These are phyloP conservation scores for Parascedosporium putredinis DNA, from an alignment of 2,329 filamentous ascomycete species.

Conservation along the genomic window DNA sequence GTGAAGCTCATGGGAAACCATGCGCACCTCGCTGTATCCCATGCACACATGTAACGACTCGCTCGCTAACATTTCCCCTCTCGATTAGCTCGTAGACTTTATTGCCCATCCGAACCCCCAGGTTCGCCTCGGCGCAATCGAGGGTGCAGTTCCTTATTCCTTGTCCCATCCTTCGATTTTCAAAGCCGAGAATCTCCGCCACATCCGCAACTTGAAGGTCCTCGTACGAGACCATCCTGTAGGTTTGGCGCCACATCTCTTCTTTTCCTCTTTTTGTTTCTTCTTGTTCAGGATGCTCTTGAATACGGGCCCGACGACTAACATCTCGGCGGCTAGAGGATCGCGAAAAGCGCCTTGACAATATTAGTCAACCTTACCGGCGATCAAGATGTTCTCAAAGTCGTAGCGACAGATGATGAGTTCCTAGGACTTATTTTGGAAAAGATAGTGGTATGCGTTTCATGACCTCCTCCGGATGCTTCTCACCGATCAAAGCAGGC, in stretches of 20 bases:
- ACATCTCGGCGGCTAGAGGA: slow-evolving; percentile 44
- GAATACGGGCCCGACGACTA: not conserved
- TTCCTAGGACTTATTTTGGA: slow-evolving; percentile 67
- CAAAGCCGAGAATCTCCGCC: slow-evolving; percentile 67
- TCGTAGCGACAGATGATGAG: slow-evolving; percentile 64
- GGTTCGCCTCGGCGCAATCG: slow-evolving; percentile 74
- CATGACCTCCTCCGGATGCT: not conserved
- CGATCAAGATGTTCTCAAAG: slow-evolving; percentile 64
- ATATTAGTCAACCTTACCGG: slow-evolving; percentile 81
- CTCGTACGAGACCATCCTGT: slow-evolving; percentile 76
- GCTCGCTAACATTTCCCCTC: slow-evolving; percentile 8
- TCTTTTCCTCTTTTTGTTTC: not conserved
- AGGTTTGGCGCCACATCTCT: slow-evolving; percentile 21
- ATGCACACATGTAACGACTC: not conserved
- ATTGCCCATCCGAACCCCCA: slow-evolving; percentile 86
- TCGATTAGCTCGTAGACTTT: slow-evolving; percentile 72
- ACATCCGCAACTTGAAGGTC: slow-evolving; percentile 79
- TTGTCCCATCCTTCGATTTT: slow-evolving; percentile 66
- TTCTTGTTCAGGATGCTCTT: no score
- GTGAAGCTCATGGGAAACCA: no score
- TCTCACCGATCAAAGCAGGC: not conserved
- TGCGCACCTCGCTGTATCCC: not conserved
- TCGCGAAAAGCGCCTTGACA: slow-evolving; percentile 84
- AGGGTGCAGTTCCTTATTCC: slow-evolving; percentile 79
- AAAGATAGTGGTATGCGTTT: slow-evolving; percentile 58